Percentiles rank a stretch among this genome's conserved stretches.
Conservation (phyloP, 2,329 filamentous ascomycete species). For the Talaromyces sp. region DNA sequence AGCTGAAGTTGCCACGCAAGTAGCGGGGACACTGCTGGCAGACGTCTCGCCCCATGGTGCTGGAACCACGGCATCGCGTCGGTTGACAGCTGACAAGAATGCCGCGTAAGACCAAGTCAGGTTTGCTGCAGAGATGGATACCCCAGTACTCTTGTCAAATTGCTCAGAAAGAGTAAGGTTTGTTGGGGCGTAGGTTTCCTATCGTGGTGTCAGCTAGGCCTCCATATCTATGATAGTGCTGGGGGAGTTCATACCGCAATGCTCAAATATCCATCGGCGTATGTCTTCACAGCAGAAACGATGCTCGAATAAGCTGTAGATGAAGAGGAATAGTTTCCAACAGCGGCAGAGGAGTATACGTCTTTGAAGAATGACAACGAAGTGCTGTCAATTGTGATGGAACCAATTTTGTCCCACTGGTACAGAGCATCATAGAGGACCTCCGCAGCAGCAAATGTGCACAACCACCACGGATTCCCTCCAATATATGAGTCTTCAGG, state of each 20-base stretch:
- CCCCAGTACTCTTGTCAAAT: conserved; percentile 37
- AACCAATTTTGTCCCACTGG: conserved; percentile 64
- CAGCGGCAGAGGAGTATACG: conserved; percentile 56
- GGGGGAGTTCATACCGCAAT: conserved; percentile 33
- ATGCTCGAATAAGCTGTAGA: conserved; percentile 56
- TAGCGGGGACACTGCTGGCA: conserved; percentile 33
- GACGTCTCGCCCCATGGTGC: conserved; percentile 35
- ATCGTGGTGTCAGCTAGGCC: background rate
- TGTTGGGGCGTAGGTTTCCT: conserved; percentile 30
- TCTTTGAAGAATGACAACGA: conserved; percentile 72
- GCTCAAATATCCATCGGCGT: conserved; percentile 58
- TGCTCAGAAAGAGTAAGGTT: conserved; percentile 44
- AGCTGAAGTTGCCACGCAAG: conserved; percentile 33
- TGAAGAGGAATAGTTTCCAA: conserved; percentile 65
- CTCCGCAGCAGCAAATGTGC: conserved; percentile 74
- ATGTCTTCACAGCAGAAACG: conserved; percentile 59
- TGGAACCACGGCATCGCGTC: conserved; percentile 35
- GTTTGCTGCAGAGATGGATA: conserved; percentile 39
- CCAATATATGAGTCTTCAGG: conserved; percentile 71
- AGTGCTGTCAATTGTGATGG: conserved; percentile 61
- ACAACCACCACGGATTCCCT: conserved; percentile 78
- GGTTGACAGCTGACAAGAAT: conserved; percentile 38
- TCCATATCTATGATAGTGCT: background rate
- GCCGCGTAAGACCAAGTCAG: conserved; percentile 49
- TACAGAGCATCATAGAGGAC: conserved; percentile 75